Percentiles rank a stretch among this genome's conserved stretches.
Conservation (phyloP, 1,284 basidiomycete species). For the Macrocystidia cucumis region DNA sequence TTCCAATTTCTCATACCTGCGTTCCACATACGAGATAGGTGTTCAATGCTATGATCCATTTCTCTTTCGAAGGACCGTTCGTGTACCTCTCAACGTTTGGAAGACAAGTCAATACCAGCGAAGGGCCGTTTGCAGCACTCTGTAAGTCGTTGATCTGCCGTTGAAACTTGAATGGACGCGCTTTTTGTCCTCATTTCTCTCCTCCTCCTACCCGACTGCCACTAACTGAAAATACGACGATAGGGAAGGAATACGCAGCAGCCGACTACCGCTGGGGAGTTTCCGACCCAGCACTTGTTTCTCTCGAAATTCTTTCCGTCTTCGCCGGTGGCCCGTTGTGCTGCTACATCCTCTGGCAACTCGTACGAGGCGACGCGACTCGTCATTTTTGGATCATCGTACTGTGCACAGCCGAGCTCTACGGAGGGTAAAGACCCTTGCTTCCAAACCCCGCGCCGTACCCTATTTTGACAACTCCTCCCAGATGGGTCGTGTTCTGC, state of each 20-base stretch:
- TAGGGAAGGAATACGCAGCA: constrained; percentile 55
- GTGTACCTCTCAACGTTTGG: constrained; percentile 70
- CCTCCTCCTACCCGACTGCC: constrained; percentile 72
- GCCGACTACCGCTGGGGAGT: constrained; percentile 78
- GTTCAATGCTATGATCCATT: constrained; percentile 76
- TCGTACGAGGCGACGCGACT: constrained; percentile 55
- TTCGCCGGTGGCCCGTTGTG: constrained; percentile 68
- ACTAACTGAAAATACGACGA: neutral
- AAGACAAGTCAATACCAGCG: constrained; percentile 59
- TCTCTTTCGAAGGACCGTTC: constrained; percentile 73
- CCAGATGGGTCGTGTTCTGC: constrained; percentile 78
- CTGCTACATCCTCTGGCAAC: constrained; percentile 59
- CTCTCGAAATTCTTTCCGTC: constrained; percentile 77
- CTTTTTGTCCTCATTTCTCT: constrained; percentile 57
- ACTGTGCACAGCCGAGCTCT: constrained; percentile 66
- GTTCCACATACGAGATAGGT: constrained; percentile 29
- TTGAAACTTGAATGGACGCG: constrained; percentile 4
- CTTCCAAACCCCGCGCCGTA: neutral
- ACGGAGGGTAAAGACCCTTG: constrained; percentile 51
- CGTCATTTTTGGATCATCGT: constrained; percentile 79
- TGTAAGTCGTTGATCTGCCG: constrained; percentile 55
- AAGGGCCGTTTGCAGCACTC: constrained; percentile 65
- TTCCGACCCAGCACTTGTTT: constrained; percentile 72
- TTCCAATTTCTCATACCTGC: neutral
- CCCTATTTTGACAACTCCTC: neutral